These are phyloP conservation scores for Gelatoporia subvermispora DNA, from an alignment of 768 basidiomycete species.

Conservation along the genomic window DNA sequence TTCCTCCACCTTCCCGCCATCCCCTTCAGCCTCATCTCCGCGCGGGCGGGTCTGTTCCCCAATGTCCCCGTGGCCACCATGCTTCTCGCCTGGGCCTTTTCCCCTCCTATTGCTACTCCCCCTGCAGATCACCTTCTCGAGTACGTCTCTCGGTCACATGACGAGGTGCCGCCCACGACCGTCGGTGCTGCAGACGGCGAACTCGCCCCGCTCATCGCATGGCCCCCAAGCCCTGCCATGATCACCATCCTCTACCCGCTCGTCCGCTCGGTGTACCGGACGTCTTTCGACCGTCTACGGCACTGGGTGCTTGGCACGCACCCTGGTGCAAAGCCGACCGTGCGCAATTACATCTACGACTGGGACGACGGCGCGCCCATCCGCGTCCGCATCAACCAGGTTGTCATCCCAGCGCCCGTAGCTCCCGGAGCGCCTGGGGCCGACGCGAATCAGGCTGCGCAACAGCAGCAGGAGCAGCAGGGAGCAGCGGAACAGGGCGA, in stretches of 20 bases:
- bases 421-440: neutral
- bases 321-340: conserved; percentile 3
- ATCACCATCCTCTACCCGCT: conserved; percentile 23
- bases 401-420: neutral
- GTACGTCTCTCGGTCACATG: too few relatives aligned
- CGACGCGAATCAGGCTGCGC: neutral
- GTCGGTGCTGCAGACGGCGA: neutral
- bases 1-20: conserved; percentile 72
- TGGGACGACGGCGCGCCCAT: conserved; percentile 20
- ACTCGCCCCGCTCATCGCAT: conserved; percentile 16
- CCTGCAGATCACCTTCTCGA: too few relatives aligned
- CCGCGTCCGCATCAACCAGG: conserved; percentile 14
- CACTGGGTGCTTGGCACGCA: conserved; percentile 18
- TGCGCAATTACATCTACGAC: conserved; percentile 19
- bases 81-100: conserved; percentile 26
- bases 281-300: conserved; percentile 14
- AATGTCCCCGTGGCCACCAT: conserved; percentile 26
- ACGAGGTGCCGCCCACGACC: too few relatives aligned
- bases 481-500: conserved; percentile 13
- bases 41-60: conserved; percentile 35
- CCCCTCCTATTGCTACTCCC: conserved; percentile 14
- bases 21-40: conserved; percentile 60
- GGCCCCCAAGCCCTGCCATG: conserved; percentile 31
- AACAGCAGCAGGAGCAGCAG: conserved; percentile 18
- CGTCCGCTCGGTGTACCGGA: conserved; percentile 20